Percentiles rank a stretch among this genome's conserved stretches.
Evolutionary conservation across 768 basidiomycete species (phyloP).

Genomic region (Agrocybe pediades): DNA sequence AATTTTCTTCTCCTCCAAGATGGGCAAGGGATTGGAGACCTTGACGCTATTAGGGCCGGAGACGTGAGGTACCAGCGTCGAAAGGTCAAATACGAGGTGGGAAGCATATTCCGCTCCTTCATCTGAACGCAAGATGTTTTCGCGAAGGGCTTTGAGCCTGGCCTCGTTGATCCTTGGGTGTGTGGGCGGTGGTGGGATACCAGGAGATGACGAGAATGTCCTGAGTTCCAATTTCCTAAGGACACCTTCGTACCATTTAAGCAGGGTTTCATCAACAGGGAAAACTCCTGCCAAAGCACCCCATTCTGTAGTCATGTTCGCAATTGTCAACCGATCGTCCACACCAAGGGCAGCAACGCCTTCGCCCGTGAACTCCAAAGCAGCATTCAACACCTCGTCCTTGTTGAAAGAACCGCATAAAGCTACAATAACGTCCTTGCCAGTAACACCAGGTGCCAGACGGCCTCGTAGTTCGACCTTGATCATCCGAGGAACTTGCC

Average conservation of each 20-base stretch:
- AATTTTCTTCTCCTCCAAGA: conserved; percentile 72
- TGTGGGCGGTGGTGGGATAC: conserved; percentile 69
- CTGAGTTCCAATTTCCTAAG: conserved; percentile 75
- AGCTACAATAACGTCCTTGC: conserved; percentile 98
- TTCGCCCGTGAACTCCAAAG: conserved; percentile 93
- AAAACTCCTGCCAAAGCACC: conserved; percentile 96
- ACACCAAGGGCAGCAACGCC: conserved; percentile 78
- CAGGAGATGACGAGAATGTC: conserved; percentile 62
- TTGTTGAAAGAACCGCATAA: conserved; percentile 22
- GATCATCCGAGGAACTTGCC: conserved; percentile 97
- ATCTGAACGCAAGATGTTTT: conserved; percentile 65
- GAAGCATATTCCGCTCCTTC: conserved; percentile 78
- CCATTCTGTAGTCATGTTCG: conserved; percentile 99
- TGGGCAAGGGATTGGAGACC: conserved; percentile 88
- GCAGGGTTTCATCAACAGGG: conserved; percentile 81
- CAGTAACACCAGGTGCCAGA: conserved; percentile 88
- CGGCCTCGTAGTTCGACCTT: conserved; percentile 88
- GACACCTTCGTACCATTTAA: conserved; percentile 83
- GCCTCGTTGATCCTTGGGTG: conserved; percentile 86
- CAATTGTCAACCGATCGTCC: conserved; percentile 93
- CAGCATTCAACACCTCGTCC: conserved; percentile 89
- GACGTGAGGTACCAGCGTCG: conserved; percentile 91
- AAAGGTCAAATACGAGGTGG: conserved; percentile 89
- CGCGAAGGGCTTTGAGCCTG: conserved; percentile 67
- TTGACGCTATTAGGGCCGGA: conserved; percentile 99